A percentile compares a stretch with the other conserved stretches of the same genome.
phyloP scores from a whole-genome alignment of 2,329 filamentous ascomycete species.

The Phialocephala sp. region DNA sequence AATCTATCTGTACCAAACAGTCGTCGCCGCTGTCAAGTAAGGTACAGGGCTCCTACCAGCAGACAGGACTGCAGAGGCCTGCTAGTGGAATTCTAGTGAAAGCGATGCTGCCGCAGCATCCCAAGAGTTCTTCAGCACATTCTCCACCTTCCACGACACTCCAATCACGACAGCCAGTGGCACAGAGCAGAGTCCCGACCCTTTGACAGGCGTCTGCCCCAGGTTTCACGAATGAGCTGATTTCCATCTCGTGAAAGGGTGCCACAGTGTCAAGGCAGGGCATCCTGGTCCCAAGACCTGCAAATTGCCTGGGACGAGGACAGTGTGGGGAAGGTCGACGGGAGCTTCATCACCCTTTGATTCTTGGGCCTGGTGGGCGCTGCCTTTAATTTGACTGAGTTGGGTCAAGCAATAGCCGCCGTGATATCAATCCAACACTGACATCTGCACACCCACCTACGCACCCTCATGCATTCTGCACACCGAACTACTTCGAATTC shows the following conservation, averaged over 20 bases:
- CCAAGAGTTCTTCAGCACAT: conserved; percentile 5
- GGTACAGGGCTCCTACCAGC: conserved; percentile 17
- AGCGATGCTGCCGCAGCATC: neutral
- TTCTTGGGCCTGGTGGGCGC: conserved; percentile 3
- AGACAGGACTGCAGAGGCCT: conserved; percentile 17
- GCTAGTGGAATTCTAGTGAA: conserved; percentile 17
- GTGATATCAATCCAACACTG: conserved; percentile 12
- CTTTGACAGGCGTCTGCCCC: conserved; percentile 16
- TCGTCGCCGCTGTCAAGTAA: conserved; percentile 14
- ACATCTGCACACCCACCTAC: conserved; percentile 10
- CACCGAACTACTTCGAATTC: neutral
- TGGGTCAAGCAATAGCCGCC: conserved; percentile 22
- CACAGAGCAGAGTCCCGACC: conserved; percentile 7
- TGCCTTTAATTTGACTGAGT: conserved; percentile 13
- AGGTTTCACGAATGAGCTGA: conserved; percentile 21
- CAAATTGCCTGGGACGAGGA: conserved; percentile 3
- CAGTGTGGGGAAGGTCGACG: conserved; percentile 25
- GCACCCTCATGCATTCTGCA: neutral
- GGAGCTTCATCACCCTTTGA: conserved; percentile 16
- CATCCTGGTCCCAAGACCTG: conserved; percentile 15
- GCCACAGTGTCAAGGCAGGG: neutral
- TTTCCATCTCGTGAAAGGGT: conserved; percentile 3
- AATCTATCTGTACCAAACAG: neutral
- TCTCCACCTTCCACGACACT: conserved; percentile 8
- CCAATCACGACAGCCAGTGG: conserved; percentile 19